Percentiles rank a stretch among this genome's conserved stretches.
phyloP scores from a whole-genome alignment of 306 rosid genomes.

The Datisca glomerata region DNA sequence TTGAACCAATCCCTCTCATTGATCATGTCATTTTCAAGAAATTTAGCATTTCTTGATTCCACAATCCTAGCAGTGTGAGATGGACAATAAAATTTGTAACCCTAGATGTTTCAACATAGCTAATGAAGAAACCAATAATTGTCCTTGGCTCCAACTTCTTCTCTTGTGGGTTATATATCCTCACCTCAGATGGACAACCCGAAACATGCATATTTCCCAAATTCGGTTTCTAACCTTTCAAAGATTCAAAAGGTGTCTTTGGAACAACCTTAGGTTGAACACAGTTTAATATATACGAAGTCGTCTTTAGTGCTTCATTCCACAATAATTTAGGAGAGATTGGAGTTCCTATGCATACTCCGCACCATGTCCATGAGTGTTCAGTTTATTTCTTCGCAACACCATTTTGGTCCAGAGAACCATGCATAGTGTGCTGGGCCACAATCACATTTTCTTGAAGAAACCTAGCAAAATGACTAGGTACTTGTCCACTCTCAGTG shows the following conservation, averaged over 20 bases:
- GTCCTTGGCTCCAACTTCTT: constrained; percentile 1
- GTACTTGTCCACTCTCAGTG: neutral
- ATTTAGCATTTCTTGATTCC: neutral
- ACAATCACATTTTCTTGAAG: neutral
- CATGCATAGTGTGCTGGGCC: neutral
- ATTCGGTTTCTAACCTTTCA: neutral
- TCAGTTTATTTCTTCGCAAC: neutral
- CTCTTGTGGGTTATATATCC: neutral
- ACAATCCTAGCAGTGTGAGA: neutral
- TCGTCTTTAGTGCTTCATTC: neutral
- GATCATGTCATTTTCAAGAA: neutral
- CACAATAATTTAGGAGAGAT: neutral
- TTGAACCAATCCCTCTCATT: neutral
- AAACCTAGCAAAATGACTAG: neutral
- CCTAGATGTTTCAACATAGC: neutral
- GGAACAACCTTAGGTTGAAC: neutral
- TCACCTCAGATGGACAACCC: neutral
- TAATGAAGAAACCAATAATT: neutral
- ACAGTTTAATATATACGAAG: neutral
- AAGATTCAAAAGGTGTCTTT: neutral
- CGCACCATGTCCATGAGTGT: no score
- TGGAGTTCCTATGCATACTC: neutral
- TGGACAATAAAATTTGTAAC: constrained; percentile 1
- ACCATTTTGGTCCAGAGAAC: neutral
- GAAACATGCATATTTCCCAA: neutral